Evolutionary conservation across 768 basidiomycete species (phyloP), one percentile per base, ranked within the genome.

Genomic region (Amanita exitialis): DNA sequence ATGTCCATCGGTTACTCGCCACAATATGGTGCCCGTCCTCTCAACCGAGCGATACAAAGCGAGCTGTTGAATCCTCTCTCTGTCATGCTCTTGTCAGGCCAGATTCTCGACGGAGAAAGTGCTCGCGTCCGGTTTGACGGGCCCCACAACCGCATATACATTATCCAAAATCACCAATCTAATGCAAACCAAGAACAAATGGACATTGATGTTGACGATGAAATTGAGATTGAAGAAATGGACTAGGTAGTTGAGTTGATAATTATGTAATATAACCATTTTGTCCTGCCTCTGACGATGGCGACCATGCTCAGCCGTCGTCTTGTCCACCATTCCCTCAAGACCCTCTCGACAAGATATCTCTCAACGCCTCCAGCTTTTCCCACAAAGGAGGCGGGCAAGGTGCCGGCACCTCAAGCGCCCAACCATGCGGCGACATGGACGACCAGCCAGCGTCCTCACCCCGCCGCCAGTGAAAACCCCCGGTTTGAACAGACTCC

Each of bases 401-500:
- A 70, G 37, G 58, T 65, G 41, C 66, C 72, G 38, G 65, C 68
- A 44, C 67, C 75, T 23, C 95, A 97, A 71, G 75, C 93, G 4
- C 90, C 95, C 53, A 96, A 97, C 69, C 75, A 78, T 58, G 69
- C 85, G 4, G 64, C 75, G 34, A 86, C 86, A 57, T 98, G 94
- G 94, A 90, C 91, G 2, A 80, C 83, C 16, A 83, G 67, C 59
- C 95, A 98, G 69, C 77, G 71, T 35, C 72, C 82, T 7, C 84
- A 90, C 49, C 82, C 82, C 8, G 70, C 66, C 13, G 67, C 70
- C 44, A 69, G 66, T 20, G 77, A 78, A 9, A 78, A 80, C 49
- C 85, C 94, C 12, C 82, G 93, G 16, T 96, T 97, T 64, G 95
- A 97, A 70, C 96, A 98, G 71, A 91, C 90, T 25, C 70, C 68